Evolutionary conservation across 257 asterid species (phyloP).

Genomic region (Cynanchum wilfordii): DNA sequence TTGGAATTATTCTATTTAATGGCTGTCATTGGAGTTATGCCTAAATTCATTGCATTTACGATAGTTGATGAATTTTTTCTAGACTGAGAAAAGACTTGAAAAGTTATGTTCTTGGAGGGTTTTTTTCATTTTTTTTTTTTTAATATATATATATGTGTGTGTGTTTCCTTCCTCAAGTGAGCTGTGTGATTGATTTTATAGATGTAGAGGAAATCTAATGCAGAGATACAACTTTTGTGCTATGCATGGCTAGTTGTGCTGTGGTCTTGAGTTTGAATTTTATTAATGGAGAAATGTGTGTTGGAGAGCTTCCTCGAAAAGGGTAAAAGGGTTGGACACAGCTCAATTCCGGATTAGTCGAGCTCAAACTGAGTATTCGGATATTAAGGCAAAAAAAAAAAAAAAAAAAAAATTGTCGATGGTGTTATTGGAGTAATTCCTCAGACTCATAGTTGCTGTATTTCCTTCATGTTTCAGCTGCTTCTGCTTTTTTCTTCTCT

Average conservation of each 20-base stretch:
- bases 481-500: conserved; percentile 10
- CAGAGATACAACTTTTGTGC: not conserved
- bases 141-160: no score
- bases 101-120: not conserved
- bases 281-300: no score
- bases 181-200: not conserved
- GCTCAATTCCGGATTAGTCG: no score
- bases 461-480: not conserved
- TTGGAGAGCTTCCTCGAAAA: no score
- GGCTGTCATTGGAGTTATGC: not conserved
- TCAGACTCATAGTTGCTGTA: not conserved
- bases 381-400: no score
- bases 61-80: not conserved
- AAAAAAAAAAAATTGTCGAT: no score
- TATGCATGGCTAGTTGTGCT: not conserved
- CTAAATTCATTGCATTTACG: not conserved
- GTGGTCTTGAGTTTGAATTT: no score
- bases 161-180: not conserved
- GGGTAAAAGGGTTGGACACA: no score
- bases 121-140: no score
- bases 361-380: no score
- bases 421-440: no score
- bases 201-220: not conserved
- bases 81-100: not conserved
- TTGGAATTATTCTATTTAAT: not conserved